Percentiles rank a stretch among this genome's conserved stretches.
phyloP scores from a whole-genome alignment of 2,329 filamentous ascomycete genomes.

The Ceratocystis colombiana region DNA sequence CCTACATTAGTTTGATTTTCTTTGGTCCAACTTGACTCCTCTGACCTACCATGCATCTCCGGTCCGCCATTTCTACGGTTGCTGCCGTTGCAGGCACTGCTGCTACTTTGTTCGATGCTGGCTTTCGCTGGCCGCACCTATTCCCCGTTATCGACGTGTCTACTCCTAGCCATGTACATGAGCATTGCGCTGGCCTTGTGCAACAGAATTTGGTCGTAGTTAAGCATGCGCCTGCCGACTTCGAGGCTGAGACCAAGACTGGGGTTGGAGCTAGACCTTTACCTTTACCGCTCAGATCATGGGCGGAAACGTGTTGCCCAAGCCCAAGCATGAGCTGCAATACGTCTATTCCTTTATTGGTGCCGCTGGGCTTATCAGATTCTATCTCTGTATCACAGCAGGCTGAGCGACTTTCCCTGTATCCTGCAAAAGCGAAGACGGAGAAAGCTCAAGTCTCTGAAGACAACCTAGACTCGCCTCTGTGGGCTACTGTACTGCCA shows the following conservation, averaged over 20 bases:
- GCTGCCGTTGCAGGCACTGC: conserved; percentile 20
- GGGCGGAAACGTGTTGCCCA: conserved; percentile 10
- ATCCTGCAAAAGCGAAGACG: background rate
- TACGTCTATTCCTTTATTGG: conserved; percentile 6
- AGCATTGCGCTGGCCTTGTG: background rate
- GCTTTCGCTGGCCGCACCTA: conserved; percentile 8
- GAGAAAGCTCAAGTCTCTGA: background rate
- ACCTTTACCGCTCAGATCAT: background rate
- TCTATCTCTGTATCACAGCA: background rate
- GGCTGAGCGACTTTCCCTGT: background rate
- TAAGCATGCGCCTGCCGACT: background rate
- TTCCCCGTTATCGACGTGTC: conserved; percentile 8
- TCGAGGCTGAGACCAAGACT: background rate
- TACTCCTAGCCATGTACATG: background rate
- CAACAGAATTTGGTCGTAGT: conserved; percentile 5
- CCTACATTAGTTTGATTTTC: background rate
- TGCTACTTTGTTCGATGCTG: conserved; percentile 20
- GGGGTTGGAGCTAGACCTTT: background rate
- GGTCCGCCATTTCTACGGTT: conserved; percentile 20
- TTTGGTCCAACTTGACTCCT: too few relatives aligned
- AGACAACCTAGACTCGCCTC: background rate
- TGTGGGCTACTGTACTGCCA: background rate
- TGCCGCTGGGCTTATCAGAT: background rate
- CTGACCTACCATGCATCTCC: conserved; percentile 16
- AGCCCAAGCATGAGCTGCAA: conserved; percentile 22